Evolutionary conservation across 2,329 filamentous ascomycete species (phyloP), one percentile per base, ranked within the genome.

Genomic region (Monosporascus cannonballus): DNA sequence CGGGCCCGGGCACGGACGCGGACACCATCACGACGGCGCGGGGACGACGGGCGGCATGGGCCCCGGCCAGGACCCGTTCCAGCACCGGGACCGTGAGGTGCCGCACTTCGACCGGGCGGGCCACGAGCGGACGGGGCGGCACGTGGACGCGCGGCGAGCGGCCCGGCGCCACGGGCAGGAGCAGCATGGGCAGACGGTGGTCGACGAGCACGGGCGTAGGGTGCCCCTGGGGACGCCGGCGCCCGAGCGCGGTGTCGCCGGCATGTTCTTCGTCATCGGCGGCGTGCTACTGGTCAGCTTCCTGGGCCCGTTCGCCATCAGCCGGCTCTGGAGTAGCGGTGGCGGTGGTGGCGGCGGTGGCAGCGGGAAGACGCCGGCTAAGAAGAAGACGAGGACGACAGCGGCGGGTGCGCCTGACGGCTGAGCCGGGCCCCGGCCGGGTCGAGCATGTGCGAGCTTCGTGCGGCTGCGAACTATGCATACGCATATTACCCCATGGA

Each of bases 101-200:
- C 82, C 84, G 59, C 89, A 96, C 72, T 99, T 96, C 61, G 86
- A 97, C 71, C 80, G 81, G 41, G 75, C 73, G 42, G 77, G 79
- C 9, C 92, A 96, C 70, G 83, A 84, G 61, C 77, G 83, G 56
- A 95, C 90, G 54, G 90, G 96, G 58, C 76, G 79, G 48, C 74
- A 78, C 36, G 77, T 87, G 61, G 81, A 89, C 58, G 69, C 72
- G 44, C 69, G 76, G 6, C 69, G 74, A 17, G 64, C 65, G 42
- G 65, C 75, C 62, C 67, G 72, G 20, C 68, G 78, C 30, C 62
- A 60, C 11, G 66, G 69, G 27, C 44, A 56, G 58, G 68, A 52
- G 60, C 64, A 52, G 57, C 69, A 51, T 36, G 49, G 58, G 37
- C 53, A 18, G 18, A 24, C 22, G 57, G 17, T 17, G 47, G 30